Conservation (phyloP, 345 rosid species). For the Erucastrum elatum region DNA sequence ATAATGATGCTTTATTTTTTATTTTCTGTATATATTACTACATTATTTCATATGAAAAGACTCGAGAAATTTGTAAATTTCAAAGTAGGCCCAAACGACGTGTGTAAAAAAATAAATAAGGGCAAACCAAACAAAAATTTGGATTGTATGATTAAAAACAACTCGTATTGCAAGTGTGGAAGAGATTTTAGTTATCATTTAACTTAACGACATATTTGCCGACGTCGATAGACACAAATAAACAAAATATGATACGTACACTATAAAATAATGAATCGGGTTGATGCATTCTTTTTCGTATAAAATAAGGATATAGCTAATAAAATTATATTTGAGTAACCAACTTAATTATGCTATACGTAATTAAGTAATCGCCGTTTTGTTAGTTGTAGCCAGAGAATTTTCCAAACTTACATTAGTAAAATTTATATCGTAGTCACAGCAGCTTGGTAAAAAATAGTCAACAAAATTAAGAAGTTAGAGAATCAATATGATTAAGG, state of each 20-base stretch:
- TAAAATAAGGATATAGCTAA: neutral
- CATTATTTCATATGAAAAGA: neutral
- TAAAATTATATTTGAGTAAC: neutral
- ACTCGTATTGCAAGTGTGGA: constrained; percentile 23
- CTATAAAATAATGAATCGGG: neutral
- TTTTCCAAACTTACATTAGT: neutral
- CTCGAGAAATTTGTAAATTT: neutral
- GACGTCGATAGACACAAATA: neutral
- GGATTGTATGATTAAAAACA: constrained; percentile 17
- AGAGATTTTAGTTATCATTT: neutral
- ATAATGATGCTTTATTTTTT: neutral
- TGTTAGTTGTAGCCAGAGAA: neutral
- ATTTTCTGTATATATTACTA: neutral
- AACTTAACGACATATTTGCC: constrained; percentile 35
- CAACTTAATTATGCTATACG: neutral
- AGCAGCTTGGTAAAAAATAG: constrained; percentile 13
- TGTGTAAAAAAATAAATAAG: constrained; percentile 5
- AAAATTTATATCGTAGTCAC: neutral
- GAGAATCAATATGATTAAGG: constrained; percentile 13
- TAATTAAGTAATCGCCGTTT: neutral
- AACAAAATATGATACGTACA: constrained; percentile 10
- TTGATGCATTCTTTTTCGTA: neutral
- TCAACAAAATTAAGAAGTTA: constrained; percentile 25
- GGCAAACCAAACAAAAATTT: constrained; percentile 14
- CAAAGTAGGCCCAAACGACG: constrained; percentile 15